Evolutionary conservation across 257 asterid species (phyloP).

Genomic region (Rhazya stricta): DNA sequence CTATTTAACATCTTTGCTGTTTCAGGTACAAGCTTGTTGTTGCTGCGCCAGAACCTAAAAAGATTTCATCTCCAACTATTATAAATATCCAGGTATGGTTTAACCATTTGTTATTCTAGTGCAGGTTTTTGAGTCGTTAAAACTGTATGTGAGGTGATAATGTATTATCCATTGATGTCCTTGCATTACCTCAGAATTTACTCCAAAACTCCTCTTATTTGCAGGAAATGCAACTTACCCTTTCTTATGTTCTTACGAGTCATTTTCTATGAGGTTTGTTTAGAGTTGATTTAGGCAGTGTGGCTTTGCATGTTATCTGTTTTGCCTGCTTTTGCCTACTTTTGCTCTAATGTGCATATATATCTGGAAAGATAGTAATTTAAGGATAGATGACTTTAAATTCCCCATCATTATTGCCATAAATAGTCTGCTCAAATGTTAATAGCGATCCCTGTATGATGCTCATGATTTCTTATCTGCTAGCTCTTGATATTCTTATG

Average conservation of each 20-base stretch:
- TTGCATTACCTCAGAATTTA: neutral
- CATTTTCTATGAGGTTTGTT: neutral
- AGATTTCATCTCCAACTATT: conserved; percentile 76
- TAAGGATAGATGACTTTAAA: neutral
- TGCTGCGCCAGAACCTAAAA: conserved; percentile 80
- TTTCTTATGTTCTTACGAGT: neutral
- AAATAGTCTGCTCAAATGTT: neutral
- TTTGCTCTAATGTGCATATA: neutral
- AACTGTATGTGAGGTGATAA: too few relatives aligned
- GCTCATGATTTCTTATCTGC: neutral
- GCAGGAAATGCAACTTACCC: neutral
- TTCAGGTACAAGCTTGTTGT: conserved; percentile 90
- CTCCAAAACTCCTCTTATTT: neutral
- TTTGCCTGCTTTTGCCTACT: neutral
- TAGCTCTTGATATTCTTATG: conserved; percentile 16
- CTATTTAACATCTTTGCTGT: conserved; percentile 16
- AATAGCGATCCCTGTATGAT: neutral
- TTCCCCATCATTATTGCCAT: neutral
- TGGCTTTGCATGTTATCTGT: neutral
- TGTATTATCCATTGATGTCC: neutral
- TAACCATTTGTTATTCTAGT: conserved; percentile 11
- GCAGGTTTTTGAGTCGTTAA: neutral
- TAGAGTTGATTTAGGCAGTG: neutral
- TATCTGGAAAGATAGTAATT: neutral
- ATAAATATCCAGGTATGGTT: conserved; percentile 74